Conservation (phyloP, 1,139 yeast genomes). For the Pichia sp. region DNA sequence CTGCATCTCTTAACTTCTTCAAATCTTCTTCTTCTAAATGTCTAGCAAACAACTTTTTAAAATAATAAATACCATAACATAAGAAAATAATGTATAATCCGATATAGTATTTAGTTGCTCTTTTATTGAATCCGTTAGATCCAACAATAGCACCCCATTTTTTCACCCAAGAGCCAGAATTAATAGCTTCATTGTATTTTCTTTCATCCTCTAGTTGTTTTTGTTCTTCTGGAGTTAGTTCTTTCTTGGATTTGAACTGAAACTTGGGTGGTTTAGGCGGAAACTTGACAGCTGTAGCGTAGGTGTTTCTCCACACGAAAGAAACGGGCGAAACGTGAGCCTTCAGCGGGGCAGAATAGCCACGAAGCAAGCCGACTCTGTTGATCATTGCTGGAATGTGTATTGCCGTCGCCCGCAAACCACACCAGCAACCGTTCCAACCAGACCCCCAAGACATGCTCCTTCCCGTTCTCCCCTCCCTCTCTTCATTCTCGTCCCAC, state of each 20-base stretch:
- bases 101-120: conserved; percentile 49
- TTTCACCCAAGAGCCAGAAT: conserved; percentile 28
- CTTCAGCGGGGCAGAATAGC: too few relatives aligned
- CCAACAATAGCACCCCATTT: conserved; percentile 44
- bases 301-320: neutral
- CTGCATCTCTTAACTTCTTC: conserved; percentile 39
- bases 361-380: too few relatives aligned
- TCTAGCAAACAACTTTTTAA: conserved; percentile 59
- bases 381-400: too few relatives aligned
- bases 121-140: conserved; percentile 39
- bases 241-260: conserved; percentile 23
- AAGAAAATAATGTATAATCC: conserved; percentile 52
- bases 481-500: too few relatives aligned
- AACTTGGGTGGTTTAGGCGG: conserved; percentile 21
- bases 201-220: conserved; percentile 25
- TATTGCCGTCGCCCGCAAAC: too few relatives aligned
- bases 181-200: conserved; percentile 28
- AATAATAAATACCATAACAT: conserved; percentile 57
- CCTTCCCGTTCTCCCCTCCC: too few relatives aligned
- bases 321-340: too few relatives aligned
- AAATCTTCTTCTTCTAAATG: conserved; percentile 54
- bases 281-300: conserved; percentile 1
- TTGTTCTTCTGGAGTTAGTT: conserved; percentile 26
- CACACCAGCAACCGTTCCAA: too few relatives aligned
- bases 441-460: too few relatives aligned